Base-by-base conservation (phyloP, 2,329 filamentous ascomycete genomes). In the Magnaporthales sp. region DNA sequence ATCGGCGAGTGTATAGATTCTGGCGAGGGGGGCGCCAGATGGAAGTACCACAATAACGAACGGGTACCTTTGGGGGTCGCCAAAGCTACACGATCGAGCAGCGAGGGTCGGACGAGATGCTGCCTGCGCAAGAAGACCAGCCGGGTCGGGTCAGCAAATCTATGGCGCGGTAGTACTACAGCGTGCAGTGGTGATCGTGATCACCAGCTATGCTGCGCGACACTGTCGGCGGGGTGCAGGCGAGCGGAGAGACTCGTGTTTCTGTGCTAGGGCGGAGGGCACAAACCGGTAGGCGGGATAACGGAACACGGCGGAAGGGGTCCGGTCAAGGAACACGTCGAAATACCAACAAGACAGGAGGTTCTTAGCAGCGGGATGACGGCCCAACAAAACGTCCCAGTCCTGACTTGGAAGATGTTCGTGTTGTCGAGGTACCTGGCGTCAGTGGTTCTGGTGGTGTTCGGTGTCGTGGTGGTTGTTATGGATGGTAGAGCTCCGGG, bases 31-130 rank as follows among this genome's bases (percentile, higher is more conserved):
- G 38, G 38, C 15, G 38, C 38, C 38, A 19, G 2, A 15, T 46
- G 38, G 15, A 46, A 46, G 38, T 46, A 46, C 38, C 38, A 46
- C 38, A 46, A n/a, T 6, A 19, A 46, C n/a, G 38, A 46, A 46
- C 38, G 38, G 38, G 38, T 46, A 46, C 38, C 38, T 46, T 13
- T 13, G 32, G 54, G 54, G 4, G 24, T 22, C 15, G 24, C 1
- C 24, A 58, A 61, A 66, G 64, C 51, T 66, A 66, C 64, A 67
- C 67, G 66, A 68, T 69, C 74, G 73, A 78, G 73, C 71, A 73
- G 75, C 69, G 22, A 46, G 70, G 71, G 81, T 83, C 74, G 77
- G 79, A 84, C 82, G 79, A 79, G 80, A 80, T 80, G 79, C 78
- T 80, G 64, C 64, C 64, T 61, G 80, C 79, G 80, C 77, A 75